Base-by-base conservation (phyloP, 345 rosid species). In the Cochlearia excelsa region DNA sequence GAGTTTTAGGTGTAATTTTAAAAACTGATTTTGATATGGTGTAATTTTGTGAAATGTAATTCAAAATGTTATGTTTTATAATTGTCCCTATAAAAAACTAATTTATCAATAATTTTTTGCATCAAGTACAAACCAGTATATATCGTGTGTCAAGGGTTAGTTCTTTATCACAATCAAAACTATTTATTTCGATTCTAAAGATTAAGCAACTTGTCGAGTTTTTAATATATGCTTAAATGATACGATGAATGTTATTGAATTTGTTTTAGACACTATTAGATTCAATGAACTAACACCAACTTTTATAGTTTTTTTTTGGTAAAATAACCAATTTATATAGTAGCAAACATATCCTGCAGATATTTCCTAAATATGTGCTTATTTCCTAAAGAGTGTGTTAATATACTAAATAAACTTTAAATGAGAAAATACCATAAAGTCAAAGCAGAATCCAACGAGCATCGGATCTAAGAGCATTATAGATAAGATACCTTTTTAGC, bases 91-190 rank as follows among this genome's bases (percentile, higher is more conserved):
- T 16, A 16, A 16, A 16, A 16, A 16, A 16, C 23, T 16, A 16
- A 16, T 16, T 16, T 16, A 16, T 16, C 23, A 16, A 16, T 16
- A 16, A 16, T 16, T 16, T 16, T 16, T 16, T 16, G 23, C 23
- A 16, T 16, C 23, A 16, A 16, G 23, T 16, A 16, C 23, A 16
- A 16, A 16, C 23, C 23, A 16, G 23, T 16, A 16, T 16, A 16
- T 46, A 28, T 45, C 53, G 10, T 54, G 5, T 28, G 8, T 45
- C 68, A 54, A 45, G 23, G 35, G 68, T 64, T 64, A 27, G 61
- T 46, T 54, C 54, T 54, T 45, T 11, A 35, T 64, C 45, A 37
- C 53, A 54, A 54, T 64, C 68, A 64, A 33, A 64, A 54, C 61
- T 45, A 8, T 54, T 28, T 45, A 1, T 9, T 54, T 46, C 31